Evolutionary conservation across 768 basidiomycete genomes (phyloP), one percentile per base, ranked within the genome.

Genomic region (Calocybe indica): DNA sequence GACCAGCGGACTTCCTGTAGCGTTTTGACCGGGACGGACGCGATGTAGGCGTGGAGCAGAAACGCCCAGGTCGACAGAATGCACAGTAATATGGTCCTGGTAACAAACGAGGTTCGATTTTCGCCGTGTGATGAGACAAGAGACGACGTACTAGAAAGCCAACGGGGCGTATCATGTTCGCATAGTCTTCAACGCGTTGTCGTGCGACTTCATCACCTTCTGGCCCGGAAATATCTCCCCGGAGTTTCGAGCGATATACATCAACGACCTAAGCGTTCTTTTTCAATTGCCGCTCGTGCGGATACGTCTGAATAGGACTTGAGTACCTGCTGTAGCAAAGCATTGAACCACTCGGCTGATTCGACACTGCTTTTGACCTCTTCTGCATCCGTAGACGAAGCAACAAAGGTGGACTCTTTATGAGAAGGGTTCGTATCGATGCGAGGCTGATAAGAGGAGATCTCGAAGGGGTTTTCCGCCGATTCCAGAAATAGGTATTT

Each of bases 401-500:
- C 22, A 22, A 22, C 56, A 5, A 53, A 43, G 39, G 65, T 66
- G 35, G 63, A 65, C 44, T 71, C 70, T 41, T 69, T 69, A 28
- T 68, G 59, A 31, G 72, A 64, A 34, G 66, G 61, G 54, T 80
- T 73, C 22, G 66, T 71, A 54, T 79, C 78, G 41, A 76, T 66
- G 49, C 74, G 73, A 2, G 82, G 79, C 55, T 80, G 83, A 63
- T 82, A 85, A 32, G 76, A 70, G 1, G 78, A 71, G 0, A 74
- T 71, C 52, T 78, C 78, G 56, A 76, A 73, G 0, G 76, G 74
- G 53, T 76, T 67, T 49, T 77, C 70, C 28, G 80, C 74, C 5
- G 88, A 81, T 56, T 96, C 91, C 52, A 99, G 84, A 61, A 99
- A 96, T 48, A 98, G 83, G 69, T 96, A 98, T 61, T 90, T 89